Conservation (phyloP, 805 yeast genomes). For the Cyberlindnera xishuangbannaensis region DNA sequence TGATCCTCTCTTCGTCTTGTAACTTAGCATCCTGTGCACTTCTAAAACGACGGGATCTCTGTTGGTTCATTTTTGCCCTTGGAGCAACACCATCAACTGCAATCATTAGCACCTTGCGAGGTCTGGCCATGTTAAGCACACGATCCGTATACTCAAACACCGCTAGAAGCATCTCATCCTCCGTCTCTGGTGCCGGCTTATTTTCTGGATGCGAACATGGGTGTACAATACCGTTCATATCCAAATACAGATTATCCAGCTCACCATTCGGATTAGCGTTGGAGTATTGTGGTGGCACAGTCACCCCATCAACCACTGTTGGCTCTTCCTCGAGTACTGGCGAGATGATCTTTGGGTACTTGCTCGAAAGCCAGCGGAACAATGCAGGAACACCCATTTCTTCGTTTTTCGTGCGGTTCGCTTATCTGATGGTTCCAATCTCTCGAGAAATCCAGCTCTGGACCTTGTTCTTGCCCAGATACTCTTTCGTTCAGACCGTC, state of each 20-base stretch:
- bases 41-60: constrained; percentile 91
- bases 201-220: constrained; percentile 99
- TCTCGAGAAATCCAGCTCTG: too few relatives aligned
- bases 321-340: constrained; percentile 79
- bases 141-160: constrained; percentile 90
- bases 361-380: constrained; percentile 90
- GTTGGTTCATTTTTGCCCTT: constrained; percentile 97
- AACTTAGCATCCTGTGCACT: constrained; percentile 91
- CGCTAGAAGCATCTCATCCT: constrained; percentile 94
- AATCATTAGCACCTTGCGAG: constrained; percentile 89
- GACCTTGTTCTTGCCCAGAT: too few relatives aligned
- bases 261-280: constrained; percentile 94
- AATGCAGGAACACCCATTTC: constrained; percentile 99
- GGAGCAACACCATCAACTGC: constrained; percentile 99
- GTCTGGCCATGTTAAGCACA: constrained; percentile 89
- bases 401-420: too few relatives aligned
- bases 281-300: constrained; percentile 59
- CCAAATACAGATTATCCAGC: constrained; percentile 85
- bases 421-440: too few relatives aligned
- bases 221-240: constrained; percentile 99
- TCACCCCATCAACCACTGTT: constrained; percentile 51
- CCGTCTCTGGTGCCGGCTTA: constrained; percentile 92
- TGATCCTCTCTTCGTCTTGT: constrained; percentile 65
- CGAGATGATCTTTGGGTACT: constrained; percentile 90
- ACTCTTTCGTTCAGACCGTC: too few relatives aligned